Base-by-base conservation (phyloP, 2,329 filamentous ascomycete genomes). In the Phialocephala subalpina region DNA sequence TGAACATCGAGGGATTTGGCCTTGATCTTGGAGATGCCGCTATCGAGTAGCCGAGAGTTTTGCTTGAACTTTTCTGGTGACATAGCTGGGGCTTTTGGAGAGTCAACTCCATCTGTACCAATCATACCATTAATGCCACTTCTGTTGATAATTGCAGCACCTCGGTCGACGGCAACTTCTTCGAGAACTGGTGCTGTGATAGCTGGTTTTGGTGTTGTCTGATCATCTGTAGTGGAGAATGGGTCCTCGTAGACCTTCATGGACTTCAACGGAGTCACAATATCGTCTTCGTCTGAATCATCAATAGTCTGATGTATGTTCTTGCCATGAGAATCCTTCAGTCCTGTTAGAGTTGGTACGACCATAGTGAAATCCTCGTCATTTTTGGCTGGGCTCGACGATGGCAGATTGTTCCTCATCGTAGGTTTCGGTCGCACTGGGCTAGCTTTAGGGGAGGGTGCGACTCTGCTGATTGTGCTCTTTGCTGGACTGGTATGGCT, bases 1-100 rank as follows among this genome's bases (percentile, higher is more conserved):
- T 94, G 91, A 3, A 92, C 91, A 74, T 94, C 92, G n/a, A 95
- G 85, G 0, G 87, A 87, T 72, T 88, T 87, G 35, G 86, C 84
- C 71, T 88, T 88, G 71, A 94, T 90, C 69, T 92, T 91, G 60
- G 88, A 82, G 70, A 94, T 92, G 58, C 90, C 92, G 72, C 91
- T 94, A 36, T 90, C 87, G 5, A 95, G 83, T 27, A 94, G 81
- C 53, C 90, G 86, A 8, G 80, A 79, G 72, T 84, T 87, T 70
- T 89, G 87, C 57, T 83, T 84, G 4, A 79, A 73, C 72, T 86
- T 88, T 11, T 90, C 87, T 0, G 83, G 81, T 0, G 83, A 82
- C 64, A 75, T 70, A 14, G 62, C 59, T 18, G 67, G 67, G 16
- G 60, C 58, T 27, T 74, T 74, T 4, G 65, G 56, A 27, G 68